These are phyloP conservation scores for Aechmea fasciata DNA, from an alignment of 176 grass and related monocot genomes.

Conservation along the genomic window DNA sequence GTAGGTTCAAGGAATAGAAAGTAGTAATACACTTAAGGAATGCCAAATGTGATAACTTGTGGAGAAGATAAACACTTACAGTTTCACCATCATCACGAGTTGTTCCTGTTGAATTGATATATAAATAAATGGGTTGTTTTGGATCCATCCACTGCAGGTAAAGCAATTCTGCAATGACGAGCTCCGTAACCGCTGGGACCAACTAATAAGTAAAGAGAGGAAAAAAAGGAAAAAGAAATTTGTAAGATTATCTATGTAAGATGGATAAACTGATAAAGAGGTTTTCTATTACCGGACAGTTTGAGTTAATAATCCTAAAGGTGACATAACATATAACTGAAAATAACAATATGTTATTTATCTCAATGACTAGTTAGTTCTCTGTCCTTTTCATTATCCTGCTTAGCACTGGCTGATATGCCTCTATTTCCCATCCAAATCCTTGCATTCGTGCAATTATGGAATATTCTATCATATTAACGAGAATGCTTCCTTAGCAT, in stretches of 20 bases:
- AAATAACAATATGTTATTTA: not conserved
- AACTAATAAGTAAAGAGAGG: slow-evolving; percentile 36
- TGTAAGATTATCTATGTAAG: slow-evolving; percentile 5
- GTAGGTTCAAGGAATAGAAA: too few species aligned
- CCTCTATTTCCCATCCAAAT: not conserved
- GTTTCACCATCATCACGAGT: slow-evolving; percentile 81
- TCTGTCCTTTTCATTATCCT: too few species aligned
- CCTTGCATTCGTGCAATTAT: too few species aligned
- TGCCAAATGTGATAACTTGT: slow-evolving; percentile 5
- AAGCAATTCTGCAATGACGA: slow-evolving; percentile 66
- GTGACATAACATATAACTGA: not conserved
- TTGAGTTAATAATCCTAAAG: not conserved
- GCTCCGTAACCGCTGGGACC: slow-evolving; percentile 80
- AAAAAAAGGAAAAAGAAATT: not conserved
- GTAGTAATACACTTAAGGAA: not conserved
- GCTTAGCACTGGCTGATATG: not conserved
- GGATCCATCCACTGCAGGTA: slow-evolving; percentile 92
- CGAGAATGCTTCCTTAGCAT: too few species aligned
- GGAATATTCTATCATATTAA: too few species aligned
- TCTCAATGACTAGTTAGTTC: not conserved
- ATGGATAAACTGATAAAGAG: not conserved
- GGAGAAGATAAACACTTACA: slow-evolving; percentile 37
- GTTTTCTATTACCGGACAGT: not conserved
- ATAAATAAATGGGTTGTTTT: slow-evolving; percentile 78
- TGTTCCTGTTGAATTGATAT: slow-evolving; percentile 89